Conservation (phyloP, 345 rosid genomes). For the Rhizophora mangle region DNA sequence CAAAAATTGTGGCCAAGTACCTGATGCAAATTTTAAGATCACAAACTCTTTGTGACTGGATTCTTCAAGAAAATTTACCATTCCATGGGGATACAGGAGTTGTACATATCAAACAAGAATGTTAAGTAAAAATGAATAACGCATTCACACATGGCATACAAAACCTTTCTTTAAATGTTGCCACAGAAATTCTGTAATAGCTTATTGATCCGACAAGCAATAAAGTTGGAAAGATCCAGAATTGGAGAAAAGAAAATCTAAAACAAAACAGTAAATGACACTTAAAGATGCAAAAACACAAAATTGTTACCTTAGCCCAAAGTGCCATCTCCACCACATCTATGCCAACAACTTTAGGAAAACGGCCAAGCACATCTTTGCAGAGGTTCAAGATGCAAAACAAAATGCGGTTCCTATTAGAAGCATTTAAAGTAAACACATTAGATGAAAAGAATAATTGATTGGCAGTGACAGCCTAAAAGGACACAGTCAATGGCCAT, state of each 20-base stretch:
- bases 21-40: too few relatives aligned
- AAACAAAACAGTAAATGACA: neutral
- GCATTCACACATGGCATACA: neutral
- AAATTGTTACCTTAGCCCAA: constrained; percentile 84
- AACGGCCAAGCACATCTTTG: constrained; percentile 71
- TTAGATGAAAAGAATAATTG: too few relatives aligned
- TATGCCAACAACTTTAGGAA: constrained; percentile 86
- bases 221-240: neutral
- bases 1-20: too few relatives aligned
- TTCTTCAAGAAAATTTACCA: too few relatives aligned
- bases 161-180: neutral
- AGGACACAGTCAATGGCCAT: too few relatives aligned
- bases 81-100: too few relatives aligned
- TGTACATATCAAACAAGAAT: too few relatives aligned
- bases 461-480: too few relatives aligned
- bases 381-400: constrained; percentile 68
- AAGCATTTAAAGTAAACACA: too few relatives aligned
- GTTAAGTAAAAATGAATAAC: neutral
- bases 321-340: constrained; percentile 96
- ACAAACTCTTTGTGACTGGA: too few relatives aligned
- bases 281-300: constrained; percentile 21
- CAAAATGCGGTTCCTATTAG: constrained; percentile 64
- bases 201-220: constrained; percentile 1
- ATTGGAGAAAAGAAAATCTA: neutral
- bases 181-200: neutral